Conservation (phyloP, 2,329 filamentous ascomycete genomes). For the Exophiala bonariae region DNA sequence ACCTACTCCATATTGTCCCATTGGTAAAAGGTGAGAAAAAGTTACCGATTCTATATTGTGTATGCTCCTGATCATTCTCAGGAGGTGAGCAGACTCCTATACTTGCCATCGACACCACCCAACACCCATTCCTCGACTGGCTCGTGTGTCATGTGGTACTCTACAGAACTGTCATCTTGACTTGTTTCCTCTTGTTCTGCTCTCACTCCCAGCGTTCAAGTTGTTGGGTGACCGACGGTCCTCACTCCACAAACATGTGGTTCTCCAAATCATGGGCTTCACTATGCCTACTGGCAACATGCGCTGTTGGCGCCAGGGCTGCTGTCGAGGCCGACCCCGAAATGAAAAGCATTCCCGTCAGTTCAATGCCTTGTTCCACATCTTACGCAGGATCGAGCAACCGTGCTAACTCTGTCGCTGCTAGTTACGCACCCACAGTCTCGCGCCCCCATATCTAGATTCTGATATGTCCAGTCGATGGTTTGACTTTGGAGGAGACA, state of each 20-base stretch:
- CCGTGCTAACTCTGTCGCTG: conserved; percentile 17
- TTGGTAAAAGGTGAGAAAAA: too few species aligned
- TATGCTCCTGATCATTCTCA: too few species aligned
- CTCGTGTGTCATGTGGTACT: too few species aligned
- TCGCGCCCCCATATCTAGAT: conserved; percentile 88
- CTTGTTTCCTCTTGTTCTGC: background rate
- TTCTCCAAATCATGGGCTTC: conserved; percentile 16
- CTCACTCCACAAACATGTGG: conserved; percentile 16
- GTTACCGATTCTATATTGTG: too few species aligned
- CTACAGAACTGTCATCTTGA: background rate
- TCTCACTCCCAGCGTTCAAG: too few species aligned
- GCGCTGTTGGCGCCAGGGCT: conserved; percentile 32
- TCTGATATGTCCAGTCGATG: conserved; percentile 97
- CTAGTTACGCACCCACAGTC: conserved; percentile 83
- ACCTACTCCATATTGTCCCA: too few species aligned
- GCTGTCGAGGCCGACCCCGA: conserved; percentile 54
- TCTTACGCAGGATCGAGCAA: background rate
- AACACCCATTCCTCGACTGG: too few species aligned
- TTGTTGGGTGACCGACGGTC: background rate
- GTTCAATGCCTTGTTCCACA: conserved; percentile 35
- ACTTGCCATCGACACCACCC: too few species aligned
- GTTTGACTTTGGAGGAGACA: conserved; percentile 98
- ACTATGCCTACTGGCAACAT: conserved; percentile 35
- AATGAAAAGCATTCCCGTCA: conserved; percentile 66
- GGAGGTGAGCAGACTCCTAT: too few species aligned